Base-by-base conservation (phyloP, 2,329 filamentous ascomycete species). In the Cladorrhinum sp. region DNA sequence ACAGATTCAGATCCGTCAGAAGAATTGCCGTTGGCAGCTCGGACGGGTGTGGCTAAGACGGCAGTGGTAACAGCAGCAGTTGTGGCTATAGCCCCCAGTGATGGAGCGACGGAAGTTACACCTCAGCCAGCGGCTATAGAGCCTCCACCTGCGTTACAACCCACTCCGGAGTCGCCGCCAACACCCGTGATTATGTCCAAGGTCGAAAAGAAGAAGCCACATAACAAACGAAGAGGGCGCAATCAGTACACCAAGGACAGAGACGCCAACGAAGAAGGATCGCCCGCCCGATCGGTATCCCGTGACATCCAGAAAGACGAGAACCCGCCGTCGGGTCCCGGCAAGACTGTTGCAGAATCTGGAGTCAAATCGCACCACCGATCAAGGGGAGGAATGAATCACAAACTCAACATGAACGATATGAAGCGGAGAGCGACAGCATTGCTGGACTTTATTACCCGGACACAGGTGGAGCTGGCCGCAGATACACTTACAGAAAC, bases 381-480 rank as follows among this genome's bases (percentile, higher is more conserved):
- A 68, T 76, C 77, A 29, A 83, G 83, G 67, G 74, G 78, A 60
- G 78, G 79, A 54, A 83, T 82, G 73, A 81, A 80, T 65, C 86
- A 83, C 66, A 92, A 90, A 72, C 85, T 92, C 60, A 93, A 87
- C 25, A 90, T 96, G 87, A 88, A 88, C 62, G 92, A 96, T 71
- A 92, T 96, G 85, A 91, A 90, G 75, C 86, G 90, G 65, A 88
- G 92, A 9, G 91, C 93, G 5, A 85, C 90, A 3, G 89, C 85
- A 20, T 96, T 97, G 71, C 82, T 96, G 61, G 92, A 95, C 67
- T 97, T 93, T 70, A 96, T 97, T 64, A 88, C 90, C 3, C 86
- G 91, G 66, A 93, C 92, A 60, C 92, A 97, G 73, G 81, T 96
- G 6, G 93, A 97, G 70, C 84, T 96, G 75, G 92, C 91, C 1